Evolutionary conservation across 2,329 filamentous ascomycete species (phyloP), one percentile per base, ranked within the genome.

Genomic region (Fusarium sp.): DNA sequence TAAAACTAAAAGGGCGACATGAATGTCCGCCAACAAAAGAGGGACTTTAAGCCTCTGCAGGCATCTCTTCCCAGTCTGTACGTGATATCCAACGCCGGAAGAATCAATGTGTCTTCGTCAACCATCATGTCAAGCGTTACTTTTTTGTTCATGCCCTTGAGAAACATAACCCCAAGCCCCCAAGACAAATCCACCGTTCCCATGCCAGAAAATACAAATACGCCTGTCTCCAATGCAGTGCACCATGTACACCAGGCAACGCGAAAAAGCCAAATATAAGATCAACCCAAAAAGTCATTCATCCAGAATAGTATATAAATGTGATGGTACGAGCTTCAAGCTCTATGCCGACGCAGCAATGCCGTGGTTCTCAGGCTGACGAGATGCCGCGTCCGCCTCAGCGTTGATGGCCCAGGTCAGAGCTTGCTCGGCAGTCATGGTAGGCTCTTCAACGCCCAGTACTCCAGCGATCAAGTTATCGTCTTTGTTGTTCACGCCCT

Each of bases 401-500:
- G 72, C 59, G 32, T 77, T 77, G 34, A 78, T 70, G 8, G 72
- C 72, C 66, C 76, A 75, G 42, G 70, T 76, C 43, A 79, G 59
- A 25, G 73, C 72, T 60, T 78, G 74, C 45, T 73, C 75, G 23
- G 74, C 74, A 16, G 75, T 67, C 69, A 75, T 75, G 25, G 72
- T 77, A n/a, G 70, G 70, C 37, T 75, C 72, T 5, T 74, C 72
- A 27, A 68, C 66, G 9, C 72, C 72, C 54, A 81, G 78, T 25
- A 81, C 73, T 8, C 75, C 77, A 9, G 75, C 74, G 69, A 80
- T 78, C 47, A 81, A 71, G 25, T 76, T 76, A 27, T 81, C 81
- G n/a, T 80, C 81, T 10, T 75, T 72, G 37, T 77, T 78, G 62
- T 79, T 82, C 13, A 80, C 80, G 9, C 82, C 83, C 51, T 87